Evolutionary conservation across 495 filamentous ascomycete species (phyloP).

Genomic region (Daldinia loculata): DNA sequence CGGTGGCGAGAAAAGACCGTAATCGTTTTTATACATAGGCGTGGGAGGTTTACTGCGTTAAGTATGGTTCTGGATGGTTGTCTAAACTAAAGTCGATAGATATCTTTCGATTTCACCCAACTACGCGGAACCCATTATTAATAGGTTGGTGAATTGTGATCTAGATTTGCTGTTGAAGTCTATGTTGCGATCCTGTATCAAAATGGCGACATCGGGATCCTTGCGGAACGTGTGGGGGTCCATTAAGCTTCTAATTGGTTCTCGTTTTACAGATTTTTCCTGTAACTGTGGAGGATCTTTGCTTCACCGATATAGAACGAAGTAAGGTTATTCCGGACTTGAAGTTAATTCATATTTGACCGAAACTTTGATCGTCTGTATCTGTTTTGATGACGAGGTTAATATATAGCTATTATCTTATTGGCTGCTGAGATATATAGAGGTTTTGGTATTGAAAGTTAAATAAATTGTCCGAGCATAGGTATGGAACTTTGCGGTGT

Average conservation of each 20-base stretch:
- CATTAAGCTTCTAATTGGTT: constrained; percentile 43
- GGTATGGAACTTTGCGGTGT: neutral
- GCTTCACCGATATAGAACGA: constrained; percentile 7
- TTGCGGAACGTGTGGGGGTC: constrained; percentile 29
- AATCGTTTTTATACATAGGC: neutral
- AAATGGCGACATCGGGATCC: constrained; percentile 37
- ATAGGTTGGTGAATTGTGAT: constrained; percentile 22
- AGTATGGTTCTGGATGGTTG: constrained; percentile 3
- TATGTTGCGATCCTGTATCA: constrained; percentile 29
- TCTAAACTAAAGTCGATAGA: constrained; percentile 1
- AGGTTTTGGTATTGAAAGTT: neutral
- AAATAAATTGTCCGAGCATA: neutral
- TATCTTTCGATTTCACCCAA: neutral
- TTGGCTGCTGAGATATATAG: neutral
- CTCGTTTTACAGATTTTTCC: constrained; percentile 13
- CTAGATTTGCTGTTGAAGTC: constrained; percentile 21
- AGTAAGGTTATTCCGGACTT: neutral
- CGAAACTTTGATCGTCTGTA: neutral
- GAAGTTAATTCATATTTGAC: neutral
- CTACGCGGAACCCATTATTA: constrained; percentile 26
- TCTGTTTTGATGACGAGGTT: neutral
- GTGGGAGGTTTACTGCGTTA: neutral
- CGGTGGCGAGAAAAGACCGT: constrained; percentile 8
- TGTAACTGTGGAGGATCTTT: neutral
- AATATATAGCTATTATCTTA: neutral